Percentiles rank a stretch among this genome's conserved stretches.
Evolutionary conservation across 2,329 filamentous ascomycete species (phyloP).

Genomic region (Stagonosporopsis vannaccii): DNA sequence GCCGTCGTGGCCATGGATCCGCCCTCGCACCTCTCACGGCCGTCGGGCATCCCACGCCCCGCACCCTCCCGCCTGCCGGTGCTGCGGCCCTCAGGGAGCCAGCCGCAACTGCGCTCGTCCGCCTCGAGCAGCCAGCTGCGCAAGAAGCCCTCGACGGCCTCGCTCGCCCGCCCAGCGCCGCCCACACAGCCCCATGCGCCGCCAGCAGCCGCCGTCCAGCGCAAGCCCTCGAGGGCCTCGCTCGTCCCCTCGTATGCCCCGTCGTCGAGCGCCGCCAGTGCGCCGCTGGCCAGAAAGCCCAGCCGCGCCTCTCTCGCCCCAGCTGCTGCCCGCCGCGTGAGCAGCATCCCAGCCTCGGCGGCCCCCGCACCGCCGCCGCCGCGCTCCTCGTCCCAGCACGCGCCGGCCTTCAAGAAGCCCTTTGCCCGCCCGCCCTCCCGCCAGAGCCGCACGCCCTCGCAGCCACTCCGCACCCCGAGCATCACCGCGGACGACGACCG

Average conservation of each 20-base stretch:
- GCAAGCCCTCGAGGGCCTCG: constrained; percentile 42
- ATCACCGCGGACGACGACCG: constrained; percentile 46
- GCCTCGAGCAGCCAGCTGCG: constrained; percentile 54
- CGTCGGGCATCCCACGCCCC: constrained; percentile 56
- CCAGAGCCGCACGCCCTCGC: constrained; percentile 35
- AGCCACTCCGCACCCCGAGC: constrained; percentile 18
- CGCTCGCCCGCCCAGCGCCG: constrained; percentile 23
- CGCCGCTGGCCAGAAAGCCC: constrained; percentile 3
- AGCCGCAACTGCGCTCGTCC: constrained; percentile 53
- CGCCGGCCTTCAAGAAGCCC: constrained; percentile 48
- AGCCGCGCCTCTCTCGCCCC: constrained; percentile 35
- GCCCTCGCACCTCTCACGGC: constrained; percentile 36
- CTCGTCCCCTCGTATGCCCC: constrained; percentile 35
- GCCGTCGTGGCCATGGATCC: constrained; percentile 41
- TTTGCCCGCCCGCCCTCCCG: constrained; percentile 45
- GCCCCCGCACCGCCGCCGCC: constrained; percentile 17
- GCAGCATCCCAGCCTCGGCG: constrained; percentile 29
- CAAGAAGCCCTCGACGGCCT: constrained; percentile 42
- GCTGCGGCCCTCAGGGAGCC: constrained; percentile 48
- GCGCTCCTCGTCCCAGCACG: constrained; percentile 28
- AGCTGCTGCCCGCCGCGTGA: constrained; percentile 32
- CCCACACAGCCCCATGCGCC: neutral
- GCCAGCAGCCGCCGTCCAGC: constrained; percentile 34
- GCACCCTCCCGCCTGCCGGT: constrained; percentile 61
- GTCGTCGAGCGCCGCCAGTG: constrained; percentile 26